Percentiles rank a stretch among this genome's conserved stretches.
phyloP scores from a whole-genome alignment of 2,329 filamentous ascomycete species.

The Colletotrichum orbiculare region DNA sequence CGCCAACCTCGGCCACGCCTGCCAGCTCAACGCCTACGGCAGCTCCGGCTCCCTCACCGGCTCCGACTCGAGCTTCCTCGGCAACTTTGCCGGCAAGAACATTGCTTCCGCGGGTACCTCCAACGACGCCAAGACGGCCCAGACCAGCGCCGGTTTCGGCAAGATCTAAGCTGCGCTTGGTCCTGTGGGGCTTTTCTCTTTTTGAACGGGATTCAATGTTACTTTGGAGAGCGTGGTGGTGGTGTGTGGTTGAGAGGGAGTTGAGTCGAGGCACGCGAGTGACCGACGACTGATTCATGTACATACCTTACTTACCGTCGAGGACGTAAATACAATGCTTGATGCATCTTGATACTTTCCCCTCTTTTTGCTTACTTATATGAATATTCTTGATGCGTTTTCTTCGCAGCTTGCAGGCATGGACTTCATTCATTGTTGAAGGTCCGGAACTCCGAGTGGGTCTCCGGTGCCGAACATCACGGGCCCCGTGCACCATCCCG shows the following conservation, averaged over 20 bases:
- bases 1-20: conserved; percentile 58
- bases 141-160: conserved; percentile 58
- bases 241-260: not conserved
- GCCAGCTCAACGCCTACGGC: conserved; percentile 61
- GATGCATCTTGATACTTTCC: conserved; percentile 15
- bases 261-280: conserved; percentile 5
- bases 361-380: too few relatives aligned
- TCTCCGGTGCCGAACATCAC: too few relatives aligned
- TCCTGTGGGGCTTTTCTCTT: too few relatives aligned
- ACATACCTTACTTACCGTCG: conserved; percentile 22
- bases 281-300: conserved; percentile 26
- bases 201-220: not conserved
- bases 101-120: conserved; percentile 56
- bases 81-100: conserved; percentile 47
- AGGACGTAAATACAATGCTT: conserved; percentile 34
- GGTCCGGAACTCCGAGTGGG: too few relatives aligned
- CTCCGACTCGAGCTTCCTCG: conserved; percentile 59
- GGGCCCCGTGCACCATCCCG: too few relatives aligned
- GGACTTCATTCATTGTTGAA: too few relatives aligned
- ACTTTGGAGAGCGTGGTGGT: not conserved
- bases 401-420: too few relatives aligned
- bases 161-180: conserved; percentile 45
- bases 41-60: conserved; percentile 51
- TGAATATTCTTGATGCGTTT: too few relatives aligned
- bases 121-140: conserved; percentile 49